Evolutionary conservation across 371 early-diverging fungal species (phyloP).

Genomic region (Mucor plumbeus): DNA sequence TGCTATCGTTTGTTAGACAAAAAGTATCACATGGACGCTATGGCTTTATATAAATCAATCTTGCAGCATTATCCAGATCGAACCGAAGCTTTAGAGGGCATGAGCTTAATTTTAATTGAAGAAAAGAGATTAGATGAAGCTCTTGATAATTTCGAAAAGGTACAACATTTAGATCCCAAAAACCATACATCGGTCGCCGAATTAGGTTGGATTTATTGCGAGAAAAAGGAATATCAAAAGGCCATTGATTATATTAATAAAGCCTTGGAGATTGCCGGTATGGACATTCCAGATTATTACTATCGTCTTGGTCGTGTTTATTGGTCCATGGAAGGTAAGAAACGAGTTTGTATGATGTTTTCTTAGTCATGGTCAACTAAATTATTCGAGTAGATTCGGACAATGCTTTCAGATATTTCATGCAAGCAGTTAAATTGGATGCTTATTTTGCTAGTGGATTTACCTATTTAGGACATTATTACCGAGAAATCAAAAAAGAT

Average conservation of each 20-base stretch:
- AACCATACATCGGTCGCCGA: slow-evolving; percentile 60
- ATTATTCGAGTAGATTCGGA: slow-evolving; percentile 58
- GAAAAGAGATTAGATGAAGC: slow-evolving; percentile 62
- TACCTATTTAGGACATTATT: slow-evolving; percentile 83
- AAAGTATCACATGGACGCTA: slow-evolving; percentile 58
- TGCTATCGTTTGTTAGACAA: slow-evolving; percentile 62
- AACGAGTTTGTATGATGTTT: too few species aligned
- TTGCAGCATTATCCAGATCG: slow-evolving; percentile 52
- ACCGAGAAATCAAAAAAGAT: slow-evolving; percentile 69
- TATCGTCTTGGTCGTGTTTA: slow-evolving; percentile 79
- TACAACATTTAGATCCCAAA: slow-evolving; percentile 49
- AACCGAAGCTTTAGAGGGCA: slow-evolving; percentile 57
- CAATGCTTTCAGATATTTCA: slow-evolving; percentile 70
- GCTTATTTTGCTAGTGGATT: slow-evolving; percentile 72
- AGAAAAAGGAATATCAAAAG: slow-evolving; percentile 54
- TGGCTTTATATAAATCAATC: slow-evolving; percentile 58
- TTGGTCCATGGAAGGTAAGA: slow-evolving; percentile 79
- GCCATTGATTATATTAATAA: slow-evolving; percentile 61
- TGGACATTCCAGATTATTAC: slow-evolving; percentile 55
- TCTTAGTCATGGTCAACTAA: slow-evolving; percentile 14
- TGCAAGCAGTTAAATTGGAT: slow-evolving; percentile 78
- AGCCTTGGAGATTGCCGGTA: slow-evolving; percentile 55
- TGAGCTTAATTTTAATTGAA: slow-evolving; percentile 40
- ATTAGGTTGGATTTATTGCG: slow-evolving; percentile 70
- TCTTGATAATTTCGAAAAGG: slow-evolving; percentile 53